Conservation (phyloP, 495 filamentous ascomycete genomes). For the Letharia lupina region DNA sequence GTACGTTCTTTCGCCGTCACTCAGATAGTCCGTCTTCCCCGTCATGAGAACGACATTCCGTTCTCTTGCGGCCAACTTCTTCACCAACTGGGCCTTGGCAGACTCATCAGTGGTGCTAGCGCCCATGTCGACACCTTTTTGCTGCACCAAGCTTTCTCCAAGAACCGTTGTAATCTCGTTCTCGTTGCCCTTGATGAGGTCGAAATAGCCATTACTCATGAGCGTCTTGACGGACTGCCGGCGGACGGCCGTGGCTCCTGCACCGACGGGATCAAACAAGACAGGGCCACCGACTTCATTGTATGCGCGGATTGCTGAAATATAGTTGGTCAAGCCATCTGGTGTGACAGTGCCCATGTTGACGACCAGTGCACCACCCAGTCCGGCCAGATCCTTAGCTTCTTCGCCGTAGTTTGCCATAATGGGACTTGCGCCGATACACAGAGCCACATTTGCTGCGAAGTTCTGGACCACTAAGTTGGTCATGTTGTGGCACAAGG, state of each 20-base stretch:
- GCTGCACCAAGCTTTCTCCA: constrained; percentile 46
- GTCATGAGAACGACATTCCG: constrained; percentile 79
- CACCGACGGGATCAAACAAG: constrained; percentile 86
- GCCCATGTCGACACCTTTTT: constrained; percentile 83
- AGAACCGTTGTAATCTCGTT: constrained; percentile 73
- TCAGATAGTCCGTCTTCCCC: constrained; percentile 67
- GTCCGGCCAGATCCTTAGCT: constrained; percentile 62
- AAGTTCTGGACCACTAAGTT: constrained; percentile 91
- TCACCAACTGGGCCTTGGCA: constrained; percentile 54
- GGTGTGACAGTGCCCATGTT: constrained; percentile 91
- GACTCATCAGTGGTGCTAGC: constrained; percentile 43
- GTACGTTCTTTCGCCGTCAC: constrained; percentile 60
- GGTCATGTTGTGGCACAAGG: constrained; percentile 93
- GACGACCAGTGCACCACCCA: constrained; percentile 66
- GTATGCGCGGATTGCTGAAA: constrained; percentile 62
- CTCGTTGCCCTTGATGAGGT: constrained; percentile 93
- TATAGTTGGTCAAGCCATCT: constrained; percentile 59
- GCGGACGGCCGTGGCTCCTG: constrained; percentile 70
- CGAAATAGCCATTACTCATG: constrained; percentile 66
- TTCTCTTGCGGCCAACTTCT: constrained; percentile 56
- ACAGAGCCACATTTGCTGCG: constrained; percentile 76
- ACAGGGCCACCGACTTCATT: constrained; percentile 66
- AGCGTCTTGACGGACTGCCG: constrained; percentile 62
- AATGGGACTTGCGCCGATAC: constrained; percentile 75
- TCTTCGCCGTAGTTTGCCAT: constrained; percentile 87